Base-by-base conservation (phyloP, 2,329 filamentous ascomycete species). In the Xylariomycetidae sp. region DNA sequence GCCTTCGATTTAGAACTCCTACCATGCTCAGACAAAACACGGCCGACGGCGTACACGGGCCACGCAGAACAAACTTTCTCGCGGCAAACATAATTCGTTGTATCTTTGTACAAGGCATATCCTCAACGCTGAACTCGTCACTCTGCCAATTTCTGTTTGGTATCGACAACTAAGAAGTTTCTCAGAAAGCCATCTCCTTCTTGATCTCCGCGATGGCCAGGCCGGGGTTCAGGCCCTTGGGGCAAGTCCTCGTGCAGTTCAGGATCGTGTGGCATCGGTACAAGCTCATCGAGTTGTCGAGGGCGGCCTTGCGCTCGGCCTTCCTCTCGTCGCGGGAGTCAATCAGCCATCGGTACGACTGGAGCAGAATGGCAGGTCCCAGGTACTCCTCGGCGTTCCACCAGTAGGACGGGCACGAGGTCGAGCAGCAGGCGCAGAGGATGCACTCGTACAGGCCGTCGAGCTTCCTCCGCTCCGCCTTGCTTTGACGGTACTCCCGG, bases 301-400 rank as follows among this genome's bases (percentile, higher is more conserved):
- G 75, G 39, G 84, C 85, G 47, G 81, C 79, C 76, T 92, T 92
- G 61, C 92, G 83, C 75, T 94, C 80, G 38, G 75, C 80, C 54
- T 74, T 93, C 64, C 77, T 80, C 77, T 95, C 84, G 61, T 98
- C 92, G 65, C 92, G 83, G 26, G 86, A 93, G 63, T 98, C 92
- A 57, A 82, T 84, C 48, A 98, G 74, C 92, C 92, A 98, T 59
- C 90, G 81, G 79, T 96, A 98, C 7, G 88, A 95, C 70, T 98
- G 92, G 48, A 98, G 79, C 33, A 98, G 83, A 41, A 98, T 86
- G 48, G 92, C 92, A 39, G 92, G 92, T 44, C 92, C 92, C 31
- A 98, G 85, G 71, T 98, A 98, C 66, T 96, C 89, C 68, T 96
- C 89, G 51, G 83, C 81, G 74, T 98, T 98, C 92, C 92, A 98